Evolutionary conservation across 164 flowering plant species (phyloP), one percentile per base, ranked within the genome.

Genomic region (Chimonanthus salicifolius): DNA sequence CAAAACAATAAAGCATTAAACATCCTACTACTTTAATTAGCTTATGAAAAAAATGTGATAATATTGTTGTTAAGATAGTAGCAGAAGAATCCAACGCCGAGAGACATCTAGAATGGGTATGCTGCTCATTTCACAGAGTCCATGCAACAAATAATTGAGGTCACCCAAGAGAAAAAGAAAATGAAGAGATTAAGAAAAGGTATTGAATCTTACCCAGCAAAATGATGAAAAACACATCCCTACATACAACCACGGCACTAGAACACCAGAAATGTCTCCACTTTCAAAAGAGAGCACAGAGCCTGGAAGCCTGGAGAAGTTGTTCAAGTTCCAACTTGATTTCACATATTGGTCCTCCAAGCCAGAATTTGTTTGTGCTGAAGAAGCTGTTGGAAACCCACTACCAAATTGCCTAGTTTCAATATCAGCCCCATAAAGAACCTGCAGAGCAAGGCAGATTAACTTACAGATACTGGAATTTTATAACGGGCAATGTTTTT

Each of bases 211-310:
- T 72, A 82, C 85, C 85, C 85, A 82, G 70, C 85, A 82, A 80
- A 74, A 73, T 49, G 95, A 84, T 73, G 99, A 86, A 77, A 94
- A 92, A 82, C 97, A 92, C 97, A 91, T 94, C 64, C 99, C 99
- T 21, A 92, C 48, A 15, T 79, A 81, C 67, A 91, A 72, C 81
- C 82, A 86, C 71, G 99, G 97, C 13, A 79, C 82, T 58, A 82
- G 73, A 74, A 84, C 73, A 66, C 78, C 77, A 65, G 88, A 87
- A 48, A 79, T 81, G 16, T 80, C 78, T n/a, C 71, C 58, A 68
- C 80, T 83, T 79, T 90, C 97, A 76, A 82, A 91, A 54, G 92
- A 78, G 62, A 94, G 90, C 73, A 94, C 86, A 67, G 99, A 92
- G 62, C 88, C 89, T 46, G 90, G 82, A 45, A 88, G 87, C 80